Evolutionary conservation across 2,329 filamentous ascomycete genomes (phyloP), one percentile per base, ranked within the genome.

Genomic region (Metarhizium sp.): DNA sequence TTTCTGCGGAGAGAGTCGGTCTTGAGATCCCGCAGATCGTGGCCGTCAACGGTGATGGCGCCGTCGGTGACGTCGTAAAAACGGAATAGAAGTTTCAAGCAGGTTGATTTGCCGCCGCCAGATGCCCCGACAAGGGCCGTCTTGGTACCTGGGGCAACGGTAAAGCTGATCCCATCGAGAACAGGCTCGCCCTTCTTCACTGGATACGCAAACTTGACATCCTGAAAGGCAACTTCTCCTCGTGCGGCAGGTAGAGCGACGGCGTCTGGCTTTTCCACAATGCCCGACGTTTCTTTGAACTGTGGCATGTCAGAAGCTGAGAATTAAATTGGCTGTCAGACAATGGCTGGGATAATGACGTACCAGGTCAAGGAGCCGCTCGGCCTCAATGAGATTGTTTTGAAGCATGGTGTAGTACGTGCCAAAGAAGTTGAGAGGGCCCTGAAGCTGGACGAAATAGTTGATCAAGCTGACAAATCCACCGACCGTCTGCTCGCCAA

Each of bases 361-460:
- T 78, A 84, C 80, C 50, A 84, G 75, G 56, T 80, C 78, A 14
- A 83, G 67, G 30, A 84, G 71, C 20, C 78, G 73, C 63, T 84
- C 78, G 10, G 80, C 79, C 54, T 81, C 74, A 49, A 83, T 78
- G 42, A 84, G 71, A 55, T 81, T 75, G 58, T 75, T 74, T 54
- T 78, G 79, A 57, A 84, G 74, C 50, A 69, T 77, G 62, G 78
- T 80, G 11, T 80, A 79, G 36, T 83, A 68, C 13, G 73, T 71
- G 6, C 79, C 77, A 64, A 90, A 88, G 69, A 87, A 89, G 59
- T 84, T 84, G 53, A 90, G 76, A 2, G 87, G 86, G 2, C 80
- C 78, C 50, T 86, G 86, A 42, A 90, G 75, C 63, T 90, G 86
- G 20, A 79, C 78, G 84, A 88, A 88, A 67, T 89, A 90, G 51